phyloP scores from a whole-genome alignment of 2,329 filamentous ascomycete species.

The Epichloe coenophiala region DNA sequence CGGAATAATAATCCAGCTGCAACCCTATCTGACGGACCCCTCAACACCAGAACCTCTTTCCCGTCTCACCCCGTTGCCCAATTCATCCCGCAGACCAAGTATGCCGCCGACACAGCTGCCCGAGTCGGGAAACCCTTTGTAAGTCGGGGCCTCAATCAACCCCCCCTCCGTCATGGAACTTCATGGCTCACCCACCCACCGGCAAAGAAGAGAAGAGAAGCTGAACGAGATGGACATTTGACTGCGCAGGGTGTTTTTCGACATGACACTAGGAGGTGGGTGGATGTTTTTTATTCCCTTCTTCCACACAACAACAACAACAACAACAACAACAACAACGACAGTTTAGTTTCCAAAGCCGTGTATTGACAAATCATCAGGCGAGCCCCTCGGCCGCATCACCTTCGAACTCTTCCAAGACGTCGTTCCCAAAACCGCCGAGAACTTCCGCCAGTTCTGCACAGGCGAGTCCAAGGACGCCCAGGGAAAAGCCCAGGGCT shows the following conservation, averaged over 20 bases:
- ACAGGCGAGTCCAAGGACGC: conserved; percentile 80
- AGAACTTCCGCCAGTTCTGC: conserved; percentile 96
- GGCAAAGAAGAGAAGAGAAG: not conserved
- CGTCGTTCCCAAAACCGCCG: conserved; percentile 73
- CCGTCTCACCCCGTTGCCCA: not conserved
- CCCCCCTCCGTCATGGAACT: not conserved
- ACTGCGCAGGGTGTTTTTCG: conserved; percentile 52
- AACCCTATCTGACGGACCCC: too few species aligned
- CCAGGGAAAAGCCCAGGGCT: conserved; percentile 66
- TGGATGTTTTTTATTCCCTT: conserved; percentile 1
- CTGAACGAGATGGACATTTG: not conserved
- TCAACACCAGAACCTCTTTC: not conserved
- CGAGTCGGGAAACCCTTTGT: conserved; percentile 34
- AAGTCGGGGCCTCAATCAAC: conserved; percentile 12
- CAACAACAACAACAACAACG: too few species aligned
- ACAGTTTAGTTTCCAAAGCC: too few species aligned
- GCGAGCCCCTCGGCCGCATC: conserved; percentile 73
- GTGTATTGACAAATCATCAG: conserved; percentile 26
- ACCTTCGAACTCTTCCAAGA: conserved; percentile 85
- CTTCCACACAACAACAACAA: too few species aligned
- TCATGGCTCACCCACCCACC: not conserved
- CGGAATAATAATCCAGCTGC: too few species aligned
- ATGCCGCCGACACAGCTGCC: conserved; percentile 34
- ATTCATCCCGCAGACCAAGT: not conserved
- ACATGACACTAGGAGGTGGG: conserved; percentile 66